Evolutionary conservation across 1,284 basidiomycete species (phyloP), one percentile per base, ranked within the genome.

Genomic region (Phylloporus sp.): DNA sequence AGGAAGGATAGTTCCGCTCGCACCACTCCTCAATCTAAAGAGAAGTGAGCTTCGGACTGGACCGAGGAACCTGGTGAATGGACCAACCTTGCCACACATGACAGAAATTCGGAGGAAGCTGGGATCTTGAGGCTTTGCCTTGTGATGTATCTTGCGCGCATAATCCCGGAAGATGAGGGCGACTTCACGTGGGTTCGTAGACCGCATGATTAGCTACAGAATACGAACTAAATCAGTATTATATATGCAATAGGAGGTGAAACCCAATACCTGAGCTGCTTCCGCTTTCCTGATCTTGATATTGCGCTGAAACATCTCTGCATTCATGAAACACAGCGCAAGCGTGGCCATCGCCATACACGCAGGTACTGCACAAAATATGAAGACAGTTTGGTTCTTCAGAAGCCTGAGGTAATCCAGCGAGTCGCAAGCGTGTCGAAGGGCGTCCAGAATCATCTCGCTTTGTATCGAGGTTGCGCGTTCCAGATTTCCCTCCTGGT

Each of bases 291-390:
- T 87, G 71, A 99, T 99, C 81, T 99, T 98, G 77, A 98, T 91
- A 73, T 98, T 98, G 72, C 86, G 80, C 71, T 92, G 86, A 78
- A 98, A 89, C 81, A 99, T 93, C n/a, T 84, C 81, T 3, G 88
- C 86, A 79, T 99, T 99, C 92, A 94, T 94, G 80, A 96, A 98
- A 78, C 96, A 97, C 59, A 92, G 77, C 56, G 93, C 87, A 31
- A 99, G 82, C 11, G 96, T 99, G 10, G 98, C 96, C 69, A 99
- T 93, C 1, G 97, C 96, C 97, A 99, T 98, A 28, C 91, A 88
- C 39, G 93, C 94, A 15, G 97, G 97, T 64, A 98, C 95, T 5
- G 97, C 95, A 71, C 94, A 96, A 79, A 99, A 99, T 78, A 95
- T 95, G 84, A 99, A 99, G 32, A 98, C 88, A 64, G 85, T 92